These are phyloP conservation scores for Leccinellum luteum DNA, from an alignment of 768 basidiomycete species.

Conservation along the genomic window DNA sequence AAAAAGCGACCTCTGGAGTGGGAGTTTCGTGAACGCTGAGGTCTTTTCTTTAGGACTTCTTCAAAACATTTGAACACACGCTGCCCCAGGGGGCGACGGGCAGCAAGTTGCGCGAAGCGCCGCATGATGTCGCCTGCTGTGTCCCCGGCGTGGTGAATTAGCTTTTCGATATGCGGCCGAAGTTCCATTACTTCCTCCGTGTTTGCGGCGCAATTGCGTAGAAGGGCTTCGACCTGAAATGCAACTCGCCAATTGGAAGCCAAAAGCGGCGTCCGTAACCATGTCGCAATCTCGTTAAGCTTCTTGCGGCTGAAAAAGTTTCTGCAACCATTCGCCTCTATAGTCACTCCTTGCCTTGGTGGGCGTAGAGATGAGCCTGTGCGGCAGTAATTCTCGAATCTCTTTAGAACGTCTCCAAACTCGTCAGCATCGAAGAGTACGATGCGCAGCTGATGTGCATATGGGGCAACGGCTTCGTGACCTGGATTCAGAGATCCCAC, in stretches of 20 bases:
- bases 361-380: constrained; percentile 42
- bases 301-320: constrained; percentile 50
- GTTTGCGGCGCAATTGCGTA: constrained; percentile 61
- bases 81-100: constrained; percentile 42
- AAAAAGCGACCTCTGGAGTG: constrained; percentile 44
- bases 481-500: constrained; percentile 56
- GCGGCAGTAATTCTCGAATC: constrained; percentile 54
- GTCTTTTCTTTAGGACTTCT: constrained; percentile 26
- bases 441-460: constrained; percentile 68
- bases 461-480: constrained; percentile 62
- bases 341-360: constrained; percentile 33
- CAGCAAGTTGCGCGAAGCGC: constrained; percentile 49
- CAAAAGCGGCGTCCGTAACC: constrained; percentile 43
- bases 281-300: constrained; percentile 44
- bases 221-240: constrained; percentile 72
- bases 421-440: constrained; percentile 46
- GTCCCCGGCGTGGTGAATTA: constrained; percentile 36
- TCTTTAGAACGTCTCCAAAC: constrained; percentile 36
- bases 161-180: constrained; percentile 39
- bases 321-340: constrained; percentile 46
- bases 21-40: constrained; percentile 20
- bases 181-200: constrained; percentile 54
- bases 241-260: constrained; percentile 54
- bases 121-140: constrained; percentile 51
- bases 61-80: constrained; percentile 46